A percentile compares a stretch with the other conserved stretches of the same genome.
phyloP scores from a whole-genome alignment of 352 stramenopile species.

The Pythium periplocum region DNA sequence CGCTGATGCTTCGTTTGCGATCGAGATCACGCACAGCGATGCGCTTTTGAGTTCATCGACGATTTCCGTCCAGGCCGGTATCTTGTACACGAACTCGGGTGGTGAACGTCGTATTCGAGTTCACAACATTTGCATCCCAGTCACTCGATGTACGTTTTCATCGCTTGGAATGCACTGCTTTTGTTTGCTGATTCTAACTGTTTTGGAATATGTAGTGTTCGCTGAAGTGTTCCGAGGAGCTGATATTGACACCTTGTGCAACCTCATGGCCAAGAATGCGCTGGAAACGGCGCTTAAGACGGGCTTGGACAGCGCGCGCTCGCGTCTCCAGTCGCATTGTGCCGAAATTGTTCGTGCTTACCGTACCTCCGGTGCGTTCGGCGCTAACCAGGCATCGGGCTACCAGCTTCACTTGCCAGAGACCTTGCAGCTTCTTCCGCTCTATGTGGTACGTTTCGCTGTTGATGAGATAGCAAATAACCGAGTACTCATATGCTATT shows the following conservation, averaged over 20 bases:
- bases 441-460: slow-evolving; percentile 86
- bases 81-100: slow-evolving; percentile 97
- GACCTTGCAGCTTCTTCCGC: slow-evolving; percentile 91
- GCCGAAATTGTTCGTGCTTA: slow-evolving; percentile 93
- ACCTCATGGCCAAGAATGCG: slow-evolving; percentile 94
- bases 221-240: slow-evolving; percentile 91
- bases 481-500: background rate
- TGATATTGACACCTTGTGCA: slow-evolving; percentile 91
- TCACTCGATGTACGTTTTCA: slow-evolving; percentile 75
- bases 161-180: background rate
- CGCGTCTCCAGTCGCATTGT: slow-evolving; percentile 88
- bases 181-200: background rate
- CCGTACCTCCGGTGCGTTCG: slow-evolving; percentile 73
- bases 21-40: slow-evolving; percentile 98
- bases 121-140: slow-evolving; percentile 94
- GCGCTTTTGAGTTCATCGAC: slow-evolving; percentile 90
- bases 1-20: slow-evolving; percentile 93
- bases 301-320: slow-evolving; percentile 92
- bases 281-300: slow-evolving; percentile 93
- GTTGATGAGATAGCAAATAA: background rate
- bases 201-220: slow-evolving; percentile 47
- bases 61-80: slow-evolving; percentile 94
- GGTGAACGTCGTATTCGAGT: slow-evolving; percentile 97
- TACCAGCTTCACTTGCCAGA: slow-evolving; percentile 86
- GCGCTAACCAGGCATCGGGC: slow-evolving; percentile 58